Percentiles rank a stretch among this genome's conserved stretches.
These are phyloP conservation scores for Cephalotrichum gorgonifer DNA, from an alignment of 2,329 filamentous ascomycete species.

Conservation along the genomic window DNA sequence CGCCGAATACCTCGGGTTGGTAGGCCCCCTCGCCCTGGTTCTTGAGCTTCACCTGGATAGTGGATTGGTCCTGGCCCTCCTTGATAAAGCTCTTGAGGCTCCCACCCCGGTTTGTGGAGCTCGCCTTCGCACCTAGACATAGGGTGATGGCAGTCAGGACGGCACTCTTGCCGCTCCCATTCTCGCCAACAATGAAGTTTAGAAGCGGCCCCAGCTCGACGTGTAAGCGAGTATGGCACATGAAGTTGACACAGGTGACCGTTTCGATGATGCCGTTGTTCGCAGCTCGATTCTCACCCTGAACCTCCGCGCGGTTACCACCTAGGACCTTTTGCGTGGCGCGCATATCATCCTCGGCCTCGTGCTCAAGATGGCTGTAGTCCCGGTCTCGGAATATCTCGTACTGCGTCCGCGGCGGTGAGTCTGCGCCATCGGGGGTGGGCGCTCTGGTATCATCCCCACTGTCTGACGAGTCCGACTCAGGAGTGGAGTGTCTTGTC, in stretches of 20 bases:
- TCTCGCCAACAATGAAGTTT: constrained; percentile 97
- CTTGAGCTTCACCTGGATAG: constrained; percentile 76
- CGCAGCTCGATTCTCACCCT: constrained; percentile 62
- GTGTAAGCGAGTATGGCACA: constrained; percentile 80
- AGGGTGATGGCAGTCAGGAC: constrained; percentile 87
- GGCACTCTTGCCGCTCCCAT: constrained; percentile 95
- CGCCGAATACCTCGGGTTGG: constrained; percentile 70
- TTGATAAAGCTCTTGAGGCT: constrained; percentile 88
- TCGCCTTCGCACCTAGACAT: constrained; percentile 90
- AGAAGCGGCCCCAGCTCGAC: constrained; percentile 86
- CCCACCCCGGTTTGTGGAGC: constrained; percentile 82
- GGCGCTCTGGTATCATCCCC: constrained; percentile 7
- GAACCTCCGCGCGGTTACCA: constrained; percentile 32
- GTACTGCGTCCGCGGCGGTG: constrained; percentile 47
- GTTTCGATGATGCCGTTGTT: constrained; percentile 82
- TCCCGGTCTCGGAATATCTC: constrained; percentile 49
- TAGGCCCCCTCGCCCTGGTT: constrained; percentile 82
- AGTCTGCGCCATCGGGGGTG: constrained; percentile 13
- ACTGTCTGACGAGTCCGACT: constrained; percentile 13
- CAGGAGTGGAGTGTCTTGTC: constrained; percentile 9
- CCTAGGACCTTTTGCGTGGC: constrained; percentile 50
- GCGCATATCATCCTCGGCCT: constrained; percentile 48
- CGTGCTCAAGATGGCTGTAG: constrained; percentile 46
- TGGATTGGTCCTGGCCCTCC: constrained; percentile 67
- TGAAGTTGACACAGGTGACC: constrained; percentile 85